Base-by-base conservation (phyloP, 768 basidiomycete genomes). In the Mycena metata region DNA sequence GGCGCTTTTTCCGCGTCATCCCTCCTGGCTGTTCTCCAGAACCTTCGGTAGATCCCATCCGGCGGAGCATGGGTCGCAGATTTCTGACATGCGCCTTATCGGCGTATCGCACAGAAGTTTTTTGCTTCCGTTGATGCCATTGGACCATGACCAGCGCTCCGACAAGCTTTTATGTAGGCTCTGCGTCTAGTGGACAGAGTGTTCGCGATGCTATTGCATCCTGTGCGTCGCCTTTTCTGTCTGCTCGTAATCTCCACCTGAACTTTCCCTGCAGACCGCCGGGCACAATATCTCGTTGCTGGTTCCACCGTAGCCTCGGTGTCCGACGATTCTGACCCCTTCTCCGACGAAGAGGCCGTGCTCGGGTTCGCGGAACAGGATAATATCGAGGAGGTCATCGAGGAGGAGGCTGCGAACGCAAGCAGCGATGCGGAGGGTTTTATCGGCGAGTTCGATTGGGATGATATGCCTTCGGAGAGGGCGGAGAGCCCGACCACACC, bases 201-300 rank as follows among this genome's bases (percentile, higher is more conserved):
- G 83, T 87, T 21, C 75, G 83, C 60, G 86, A 89, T 77, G 90
- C 83, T 3, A 85, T 91, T 19, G 83, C 85, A 21, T 90, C 90
- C 17, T 91, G 90, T 89, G 71, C 75, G 86, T 78, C 6, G 36
- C 33, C 21, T 47, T 35, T 45, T 64, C 51, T 52, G 23, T 13
- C 24, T 41, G 11, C 42, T 9, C 36, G 24, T 42, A 69, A 33
- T 56, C 67, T 39, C 69, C 56, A 13, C 11, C 65, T 46, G n/a
- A 24, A 21, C 61, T 64, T 67, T 21, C 8, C 19, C 26, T 2
- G 45, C 70, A 93, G 92, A 93, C 76, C 88, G 88, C 60, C 86
- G 92, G 35, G 82, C 90, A 10, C 91, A 92, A 74, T 90, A 86
- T 73, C 84, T 92, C 13, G 82, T 88, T 45, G 88, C 88, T 23